Base-by-base conservation (phyloP, 768 basidiomycete genomes). In the Lactifluus subvellereus region DNA sequence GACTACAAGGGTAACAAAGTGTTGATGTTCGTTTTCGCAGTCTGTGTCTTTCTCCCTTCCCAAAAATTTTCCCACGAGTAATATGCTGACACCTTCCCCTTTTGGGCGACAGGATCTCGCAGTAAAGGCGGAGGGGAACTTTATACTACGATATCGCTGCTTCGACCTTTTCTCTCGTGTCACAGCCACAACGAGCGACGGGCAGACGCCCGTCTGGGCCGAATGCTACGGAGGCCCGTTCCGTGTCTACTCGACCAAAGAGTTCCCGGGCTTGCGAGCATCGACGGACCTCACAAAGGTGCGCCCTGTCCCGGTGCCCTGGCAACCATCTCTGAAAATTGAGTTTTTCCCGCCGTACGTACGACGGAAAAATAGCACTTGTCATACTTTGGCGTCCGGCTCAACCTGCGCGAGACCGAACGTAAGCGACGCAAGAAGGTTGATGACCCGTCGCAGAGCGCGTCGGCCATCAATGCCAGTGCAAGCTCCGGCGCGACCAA, bases 221-320 rank as follows among this genome's bases (percentile, higher is more conserved):
- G 85, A 88, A 73, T 81, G 80, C 65, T 87, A 82, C 66, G 85
- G 87, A 4, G 83, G 84, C 0, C 65, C 76, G 2, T 88, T 89
- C 71, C 81, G 79, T 27, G 81, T 89, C 0, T 88, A 84, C 69
- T 85, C 85, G 10, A 87, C 87, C 0, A 88, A 88, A 68, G 82
- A 86, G 60, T 88, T 88, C 65, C 86, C 87, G 4, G 84, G 87
- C 3, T 73, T 89, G 16, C 79, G 79, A 49, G 80, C 84, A 5
- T 87, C 86, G 2, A 88, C 86, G 0, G 82, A 83, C 37, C 74
- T 88, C 42, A 88, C 86, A 8, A 87, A 85, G 79, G 87, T 85
- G 27, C 27, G 49, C 54, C 20, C 6, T 2, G 10, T n/a, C 6
- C 13, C 45, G 13, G 14, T 14, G 9, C 30, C 4, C 20, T 45